Conservation (phyloP, 139 green algal genomes). For the Pseudopediastrum boryanum region DNA sequence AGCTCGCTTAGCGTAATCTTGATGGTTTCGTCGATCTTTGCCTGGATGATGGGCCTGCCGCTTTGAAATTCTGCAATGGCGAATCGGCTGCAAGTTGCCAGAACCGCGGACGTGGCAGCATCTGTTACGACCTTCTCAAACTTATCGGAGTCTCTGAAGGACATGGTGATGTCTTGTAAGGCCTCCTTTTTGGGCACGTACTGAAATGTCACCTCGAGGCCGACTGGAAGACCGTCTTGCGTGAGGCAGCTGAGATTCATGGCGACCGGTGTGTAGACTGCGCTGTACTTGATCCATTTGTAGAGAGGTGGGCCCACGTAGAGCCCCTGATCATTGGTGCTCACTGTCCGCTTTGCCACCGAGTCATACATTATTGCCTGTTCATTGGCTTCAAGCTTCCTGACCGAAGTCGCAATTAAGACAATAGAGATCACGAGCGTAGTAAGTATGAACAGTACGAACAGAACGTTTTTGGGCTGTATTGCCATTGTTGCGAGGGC, state of each 20-base stretch:
- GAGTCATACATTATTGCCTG: constrained; percentile 19
- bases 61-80: neutral
- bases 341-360: neutral
- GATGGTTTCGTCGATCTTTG: neutral
- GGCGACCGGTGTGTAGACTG: neutral
- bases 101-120: constrained; percentile 1
- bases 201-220: constrained; percentile 1
- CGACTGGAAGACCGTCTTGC: neutral
- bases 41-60: neutral
- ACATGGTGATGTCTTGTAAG: neutral
- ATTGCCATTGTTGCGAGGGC: too few species aligned
- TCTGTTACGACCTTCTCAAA: neutral
- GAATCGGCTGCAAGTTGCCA: constrained; percentile 13
- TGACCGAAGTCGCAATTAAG: neutral
- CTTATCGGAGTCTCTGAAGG: neutral
- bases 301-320: neutral
- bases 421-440: too few species aligned
- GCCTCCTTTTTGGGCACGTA: neutral
- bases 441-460: too few species aligned
- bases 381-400: constrained; percentile 7
- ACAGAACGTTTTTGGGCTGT: too few species aligned
- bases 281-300: neutral
- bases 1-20: neutral
- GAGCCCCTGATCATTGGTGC: neutral
- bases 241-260: neutral